phyloP scores from a whole-genome alignment of 139 green algal species.

The Diplosphaera chodatii region DNA sequence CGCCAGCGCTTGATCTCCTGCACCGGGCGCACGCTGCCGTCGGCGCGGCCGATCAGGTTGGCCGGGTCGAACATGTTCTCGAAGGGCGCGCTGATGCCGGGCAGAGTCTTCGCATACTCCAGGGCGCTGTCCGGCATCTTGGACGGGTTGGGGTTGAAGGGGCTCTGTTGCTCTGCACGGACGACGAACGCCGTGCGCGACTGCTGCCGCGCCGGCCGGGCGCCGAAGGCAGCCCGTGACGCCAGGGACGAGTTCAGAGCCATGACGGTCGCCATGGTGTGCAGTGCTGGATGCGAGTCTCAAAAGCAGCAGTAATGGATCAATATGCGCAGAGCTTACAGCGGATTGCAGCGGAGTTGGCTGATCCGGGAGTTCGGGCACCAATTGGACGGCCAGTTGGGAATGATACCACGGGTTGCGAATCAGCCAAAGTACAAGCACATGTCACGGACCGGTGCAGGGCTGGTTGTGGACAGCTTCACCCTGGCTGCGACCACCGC shows the following conservation, averaged over 20 bases:
- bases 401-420: too few relatives aligned
- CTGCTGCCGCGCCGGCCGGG: background rate
- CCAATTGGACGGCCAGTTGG: too few relatives aligned
- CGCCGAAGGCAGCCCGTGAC: background rate
- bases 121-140: background rate
- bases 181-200: background rate
- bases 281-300: too few relatives aligned
- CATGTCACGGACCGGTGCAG: too few relatives aligned
- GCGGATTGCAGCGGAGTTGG: too few relatives aligned
- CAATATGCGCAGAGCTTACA: too few relatives aligned
- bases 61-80: constrained; percentile 44
- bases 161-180: too few relatives aligned
- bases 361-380: too few relatives aligned
- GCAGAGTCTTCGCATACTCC: constrained; percentile 35
- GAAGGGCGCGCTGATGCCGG: constrained; percentile 49
- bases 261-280: background rate
- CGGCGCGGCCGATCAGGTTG: constrained; percentile 22
- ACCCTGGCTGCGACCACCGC: too few relatives aligned
- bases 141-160: background rate
- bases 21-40: constrained; percentile 19
- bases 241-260: background rate
- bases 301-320: too few relatives aligned
- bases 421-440: too few relatives aligned
- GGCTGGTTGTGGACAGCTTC: too few relatives aligned
- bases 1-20: constrained; percentile 44